Percentiles rank a stretch among this genome's conserved stretches.
Evolutionary conservation across 106 monocot genomes (phyloP).

Genomic region (Acorus calamus): DNA sequence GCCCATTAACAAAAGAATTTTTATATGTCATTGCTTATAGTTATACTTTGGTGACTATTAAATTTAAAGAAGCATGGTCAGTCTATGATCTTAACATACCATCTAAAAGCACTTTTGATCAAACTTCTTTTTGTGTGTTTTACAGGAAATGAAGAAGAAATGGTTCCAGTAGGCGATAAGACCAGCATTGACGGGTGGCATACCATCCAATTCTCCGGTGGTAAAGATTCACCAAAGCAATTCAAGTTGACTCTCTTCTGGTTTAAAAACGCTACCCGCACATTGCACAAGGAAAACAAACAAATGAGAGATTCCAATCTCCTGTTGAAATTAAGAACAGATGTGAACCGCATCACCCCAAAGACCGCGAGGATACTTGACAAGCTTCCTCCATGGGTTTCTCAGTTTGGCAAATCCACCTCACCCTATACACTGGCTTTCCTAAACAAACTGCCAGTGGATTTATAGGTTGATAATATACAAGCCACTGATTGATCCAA

Average conservation of each 20-base stretch:
- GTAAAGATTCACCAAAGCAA: conserved; percentile 70
- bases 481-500: neutral
- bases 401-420: conserved; percentile 85
- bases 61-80: too few relatives aligned
- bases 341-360: conserved; percentile 61
- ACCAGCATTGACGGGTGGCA: conserved; percentile 59
- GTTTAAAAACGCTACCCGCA: conserved; percentile 20
- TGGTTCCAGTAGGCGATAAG: conserved; percentile 38
- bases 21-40: too few relatives aligned
- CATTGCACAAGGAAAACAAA: neutral
- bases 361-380: conserved; percentile 40
- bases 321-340: conserved; percentile 72
- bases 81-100: neutral
- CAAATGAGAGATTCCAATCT: conserved; percentile 9
- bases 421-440: conserved; percentile 67
- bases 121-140: neutral
- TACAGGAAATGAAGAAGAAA: conserved; percentile 34
- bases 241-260: conserved; percentile 60
- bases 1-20: too few relatives aligned
- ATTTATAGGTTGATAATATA: conserved; percentile 29
- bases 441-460: conserved; percentile 50
- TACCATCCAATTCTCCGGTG: conserved; percentile 77
- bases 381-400: conserved; percentile 75
- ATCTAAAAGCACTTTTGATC: neutral
- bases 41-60: too few relatives aligned